Evolutionary conservation across 805 yeast species (phyloP).

Genomic region (Clavispora asparagi): DNA sequence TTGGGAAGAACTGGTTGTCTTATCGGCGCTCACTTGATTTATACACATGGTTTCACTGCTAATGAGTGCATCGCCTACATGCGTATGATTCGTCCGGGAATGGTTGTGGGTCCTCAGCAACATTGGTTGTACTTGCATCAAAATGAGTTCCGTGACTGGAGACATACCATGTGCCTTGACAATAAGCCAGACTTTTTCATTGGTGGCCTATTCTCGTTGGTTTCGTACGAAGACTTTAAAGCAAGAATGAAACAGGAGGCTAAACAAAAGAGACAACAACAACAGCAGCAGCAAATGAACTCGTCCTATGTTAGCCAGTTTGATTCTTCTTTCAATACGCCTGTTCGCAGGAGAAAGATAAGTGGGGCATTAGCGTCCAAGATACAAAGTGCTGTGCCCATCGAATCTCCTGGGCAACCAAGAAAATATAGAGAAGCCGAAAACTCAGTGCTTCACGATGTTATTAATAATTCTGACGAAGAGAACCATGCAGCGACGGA

Average conservation of each 20-base stretch:
- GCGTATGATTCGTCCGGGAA: conserved; percentile 96
- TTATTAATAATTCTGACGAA: conserved; percentile 42
- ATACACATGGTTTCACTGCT: conserved; percentile 96
- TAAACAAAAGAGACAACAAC: conserved; percentile 27
- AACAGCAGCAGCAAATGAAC: conserved; percentile 27
- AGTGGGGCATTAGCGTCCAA: conserved; percentile 66
- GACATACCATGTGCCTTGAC: conserved; percentile 81
- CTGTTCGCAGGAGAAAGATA: conserved; percentile 62
- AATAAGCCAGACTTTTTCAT: conserved; percentile 58
- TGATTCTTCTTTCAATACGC: conserved; percentile 60
- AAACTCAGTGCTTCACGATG: conserved; percentile 30
- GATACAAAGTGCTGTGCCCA: conserved; percentile 76
- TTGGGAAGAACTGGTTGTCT: conserved; percentile 96
- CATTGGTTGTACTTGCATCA: conserved; percentile 98
- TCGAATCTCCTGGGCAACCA: conserved; percentile 96
- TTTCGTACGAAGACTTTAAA: conserved; percentile 58
- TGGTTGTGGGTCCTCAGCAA: conserved; percentile 99
- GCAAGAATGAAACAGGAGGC: conserved; percentile 45
- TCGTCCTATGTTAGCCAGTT: conserved; percentile 24
- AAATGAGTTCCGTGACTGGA: conserved; percentile 94
- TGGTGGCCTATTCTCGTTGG: conserved; percentile 62
- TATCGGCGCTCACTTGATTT: conserved; percentile 94
- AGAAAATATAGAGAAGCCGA: conserved; percentile 53
- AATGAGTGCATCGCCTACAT: conserved; percentile 94
- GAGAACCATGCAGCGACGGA: conserved; percentile 19